Base-by-base conservation (phyloP, 352 stramenopile genomes). In the Thraustochytrium sp. region DNA sequence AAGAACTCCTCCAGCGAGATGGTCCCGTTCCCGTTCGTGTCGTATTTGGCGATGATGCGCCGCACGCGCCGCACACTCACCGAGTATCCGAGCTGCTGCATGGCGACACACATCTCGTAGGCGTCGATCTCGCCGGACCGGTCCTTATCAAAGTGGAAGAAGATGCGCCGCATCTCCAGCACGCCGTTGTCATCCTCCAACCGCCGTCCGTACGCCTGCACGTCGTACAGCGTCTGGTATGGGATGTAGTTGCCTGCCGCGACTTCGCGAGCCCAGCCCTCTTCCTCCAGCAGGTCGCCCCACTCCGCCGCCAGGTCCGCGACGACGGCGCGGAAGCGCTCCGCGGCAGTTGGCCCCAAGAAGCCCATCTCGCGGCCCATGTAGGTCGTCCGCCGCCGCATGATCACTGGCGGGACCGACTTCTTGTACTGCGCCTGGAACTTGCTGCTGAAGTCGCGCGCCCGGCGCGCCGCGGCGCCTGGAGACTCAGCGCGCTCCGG, bases 1-100 rank as follows among this genome's bases (percentile, higher is more conserved):
- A 84, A 29, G 53, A 84, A 84, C 59, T 84, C 75, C 49, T 84
- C 75, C n/a, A 61, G 18, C 21, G 3, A 21, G 11, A 84, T 75
- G 3, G 55, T 84, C 2, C 75, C 75, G 29, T 78, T 80, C 26
- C 36, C 18, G 75, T 84, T 34, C 11, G 8, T 49, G 31, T 84
- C 75, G 61, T 76, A 84, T 36, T 83, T 83, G 4, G 9, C 4
- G 42, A 84, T 83, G 16, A 84, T 73, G 59, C 61, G 40, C 31
- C 46, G 76, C 13, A 23, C 55, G 18, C 31, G 21, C 23, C 51
- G 40, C 53, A 83, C 23, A 11, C 34, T 42, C 5, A 84, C 42
- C 11, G 1, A 26, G 29, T 56, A 68, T 2, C 75, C 75, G 23
- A 84, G 49, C 21, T 62, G 29, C n/a, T 46, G 55, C 61, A 84